Base-by-base conservation (phyloP, 331 rosid species). In the Saraca asoca region DNA sequence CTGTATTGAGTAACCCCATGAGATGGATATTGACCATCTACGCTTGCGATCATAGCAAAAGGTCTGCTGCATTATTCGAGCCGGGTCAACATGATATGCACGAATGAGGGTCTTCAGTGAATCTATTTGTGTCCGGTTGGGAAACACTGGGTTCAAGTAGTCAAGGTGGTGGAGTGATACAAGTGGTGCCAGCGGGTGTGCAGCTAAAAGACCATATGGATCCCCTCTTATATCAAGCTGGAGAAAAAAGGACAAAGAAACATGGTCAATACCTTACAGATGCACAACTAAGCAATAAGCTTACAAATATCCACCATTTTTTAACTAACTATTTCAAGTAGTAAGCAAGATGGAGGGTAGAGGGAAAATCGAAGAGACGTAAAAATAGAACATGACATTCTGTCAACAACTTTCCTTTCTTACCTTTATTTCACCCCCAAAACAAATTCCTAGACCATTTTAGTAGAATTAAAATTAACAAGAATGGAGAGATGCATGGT, bases 1-100 rank as follows among this genome's bases (percentile, higher is more conserved):
- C 84, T 90, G 99, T 53, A 94, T 43, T 5, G 95, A 73, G 79
- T 90, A 90, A 18, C 99, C 99, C 99, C 99, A 90, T 0, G 99
- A 73, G 29, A 90, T 68, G 31, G 97, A 90, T 45, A 94, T 33
- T 0, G 99, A 84, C 99, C 97, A 86, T 68, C 65, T 56, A 4
- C 73, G 85, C 61, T 29, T 67, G 8, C 18, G 79, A 60, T 94
- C 88, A 53, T 85, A 88, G 80, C 95, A 94, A 24, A 90, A 18
- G 17, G 82, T 80, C 54, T 90, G 97, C 74, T 90, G 99, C 34
- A 90, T 72, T 34, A 76, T 88, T 20, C 97, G 90, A 1, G 66
- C 72, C 1, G 96, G 85, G 76, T 94, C 99, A 6, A 75, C 15
- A 9, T 38, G 70, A 78, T 90, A 88, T 20, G 95, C 92, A 7